Percentiles rank a stretch among this genome's conserved stretches.
Conservation (phyloP, 257 asterid genomes). For the Scutellaria galericulata region DNA sequence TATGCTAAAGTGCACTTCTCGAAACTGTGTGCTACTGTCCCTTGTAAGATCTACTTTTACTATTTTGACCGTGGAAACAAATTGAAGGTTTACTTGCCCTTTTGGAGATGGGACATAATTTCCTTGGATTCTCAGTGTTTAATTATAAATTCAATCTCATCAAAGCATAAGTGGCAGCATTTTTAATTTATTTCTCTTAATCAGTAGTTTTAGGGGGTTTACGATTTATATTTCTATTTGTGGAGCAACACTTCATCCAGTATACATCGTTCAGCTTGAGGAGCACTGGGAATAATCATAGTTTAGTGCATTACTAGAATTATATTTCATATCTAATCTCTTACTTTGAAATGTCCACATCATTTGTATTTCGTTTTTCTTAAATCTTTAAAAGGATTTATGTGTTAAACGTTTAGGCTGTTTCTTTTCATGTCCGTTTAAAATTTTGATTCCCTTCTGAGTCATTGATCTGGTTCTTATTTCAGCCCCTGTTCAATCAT, state of each 20-base stretch:
- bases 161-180: neutral
- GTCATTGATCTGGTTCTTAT: slow-evolving; percentile 38
- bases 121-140: neutral
- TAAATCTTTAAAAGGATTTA: neutral
- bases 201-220: neutral
- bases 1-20: slow-evolving; percentile 31
- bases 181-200: neutral
- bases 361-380: slow-evolving; percentile 4
- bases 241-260: neutral
- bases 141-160: neutral
- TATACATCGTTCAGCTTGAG: slow-evolving; percentile 10
- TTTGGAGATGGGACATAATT: slow-evolving; percentile 11
- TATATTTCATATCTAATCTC: neutral
- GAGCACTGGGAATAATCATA: slow-evolving; percentile 7
- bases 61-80: slow-evolving; percentile 12
- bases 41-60: slow-evolving; percentile 19
- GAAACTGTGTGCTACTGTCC: slow-evolving; percentile 18
- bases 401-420: slow-evolving; percentile 3
- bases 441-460: slow-evolving; percentile 6
- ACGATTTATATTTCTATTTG: neutral
- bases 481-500: slow-evolving; percentile 81
- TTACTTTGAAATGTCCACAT: neutral
- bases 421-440: slow-evolving; percentile 4
- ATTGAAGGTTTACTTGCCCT: slow-evolving; percentile 4
- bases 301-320: slow-evolving; percentile 1